Base-by-base conservation (phyloP, 352 stramenopile species). In the Globisporangium ultimum region DNA sequence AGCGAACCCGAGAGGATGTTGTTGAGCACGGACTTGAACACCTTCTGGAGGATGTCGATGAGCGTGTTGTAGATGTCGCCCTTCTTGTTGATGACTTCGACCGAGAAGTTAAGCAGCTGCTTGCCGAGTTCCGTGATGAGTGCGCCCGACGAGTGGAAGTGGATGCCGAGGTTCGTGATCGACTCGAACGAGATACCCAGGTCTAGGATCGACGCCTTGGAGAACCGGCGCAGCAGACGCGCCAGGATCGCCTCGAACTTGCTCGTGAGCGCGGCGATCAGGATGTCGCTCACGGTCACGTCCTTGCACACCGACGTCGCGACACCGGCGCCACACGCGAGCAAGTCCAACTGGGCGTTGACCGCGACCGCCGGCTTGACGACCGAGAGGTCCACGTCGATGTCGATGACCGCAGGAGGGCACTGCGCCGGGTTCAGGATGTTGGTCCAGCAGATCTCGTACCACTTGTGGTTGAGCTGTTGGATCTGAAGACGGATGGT, bases 381-480 rank as follows among this genome's bases (percentile, higher is more conserved):
- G 41, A 60, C 13, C 21, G 24, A 15, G n/a, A 60, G 41, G 20
- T 22, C 21, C 12, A 60, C 40, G 36, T 60, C 53, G 13, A 60
- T 43, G 53, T 50, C 43, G 36, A 60, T 48, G 24, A 17, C 43
- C 18, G 38, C 9, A 11, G 53, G 53, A 3, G 41, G 41, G 21
- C 53, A 60, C 12, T 21, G n/a, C 53, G 28, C 8, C 11, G 53
- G 53, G 40, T 24, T 50, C 22, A 60, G 21, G 10, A 53, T 38
- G 43, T 60, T 45, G 18, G 53, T 60, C 53, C 53, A 60, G 41
- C 53, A 60, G 12, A 60, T 21, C 21, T 60, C 41, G n/a, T 53
- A 60, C 53, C 53, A 60, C n/a, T 53, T 51, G 53, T 53, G 53
- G 53, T 60, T 53, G 7, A 60, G 40, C 11, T 60, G 53, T 22